A percentile compares a stretch with the other conserved stretches of the same genome.
phyloP scores from a whole-genome alignment of 805 yeast genomes.

The Wickerhamiella occidentalis region DNA sequence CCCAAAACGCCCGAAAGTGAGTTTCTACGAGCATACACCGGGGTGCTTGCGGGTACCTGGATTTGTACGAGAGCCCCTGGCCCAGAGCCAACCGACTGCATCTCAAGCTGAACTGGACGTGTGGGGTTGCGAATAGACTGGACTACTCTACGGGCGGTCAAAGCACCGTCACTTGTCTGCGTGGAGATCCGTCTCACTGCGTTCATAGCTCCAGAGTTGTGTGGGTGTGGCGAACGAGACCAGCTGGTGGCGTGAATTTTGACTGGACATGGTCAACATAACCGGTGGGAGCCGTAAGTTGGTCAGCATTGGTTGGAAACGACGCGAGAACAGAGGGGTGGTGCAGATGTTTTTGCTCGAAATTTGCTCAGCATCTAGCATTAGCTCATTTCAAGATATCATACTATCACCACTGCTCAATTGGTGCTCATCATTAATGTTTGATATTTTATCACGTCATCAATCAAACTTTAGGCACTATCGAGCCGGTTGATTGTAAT shows the following conservation, averaged over 20 bases:
- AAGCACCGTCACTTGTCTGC: conserved; percentile 3
- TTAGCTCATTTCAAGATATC: too few relatives aligned
- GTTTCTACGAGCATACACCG: conserved; percentile 18
- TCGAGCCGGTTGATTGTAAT: too few relatives aligned
- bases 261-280: too few relatives aligned
- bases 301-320: too few relatives aligned
- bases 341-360: too few relatives aligned
- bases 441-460: too few relatives aligned
- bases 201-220: neutral
- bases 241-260: neutral
- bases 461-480: too few relatives aligned
- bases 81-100: conserved; percentile 30
- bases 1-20: conserved; percentile 19
- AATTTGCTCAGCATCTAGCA: too few relatives aligned
- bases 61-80: conserved; percentile 88
- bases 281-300: too few relatives aligned
- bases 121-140: conserved; percentile 14
- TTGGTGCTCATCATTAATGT: too few relatives aligned
- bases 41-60: conserved; percentile 43
- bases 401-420: too few relatives aligned
- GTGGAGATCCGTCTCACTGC: conserved; percentile 1
- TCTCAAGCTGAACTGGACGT: conserved; percentile 15
- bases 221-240: neutral
- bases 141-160: neutral
- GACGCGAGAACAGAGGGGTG: too few relatives aligned